A percentile compares a stretch with the other conserved stretches of the same genome.
phyloP scores from a whole-genome alignment of 352 stramenopile species.

The Phytopythium cucurbitacearum region DNA sequence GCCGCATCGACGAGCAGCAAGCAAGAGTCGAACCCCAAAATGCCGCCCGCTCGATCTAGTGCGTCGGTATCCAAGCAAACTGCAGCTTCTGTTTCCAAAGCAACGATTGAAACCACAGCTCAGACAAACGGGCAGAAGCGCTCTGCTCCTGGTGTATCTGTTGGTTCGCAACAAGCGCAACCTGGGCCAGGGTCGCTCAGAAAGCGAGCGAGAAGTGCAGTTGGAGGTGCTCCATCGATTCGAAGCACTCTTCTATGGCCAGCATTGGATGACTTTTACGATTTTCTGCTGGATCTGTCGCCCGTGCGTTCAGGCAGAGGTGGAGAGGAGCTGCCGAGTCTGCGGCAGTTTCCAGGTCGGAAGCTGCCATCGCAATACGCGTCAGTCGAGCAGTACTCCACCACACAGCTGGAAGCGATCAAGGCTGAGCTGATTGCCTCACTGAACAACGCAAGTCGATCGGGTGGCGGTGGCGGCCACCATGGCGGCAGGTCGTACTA shows the following conservation, averaged over 20 bases:
- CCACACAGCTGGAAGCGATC: slow-evolving; percentile 56
- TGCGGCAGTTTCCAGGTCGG: slow-evolving; percentile 23
- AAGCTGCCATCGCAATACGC: slow-evolving; percentile 44
- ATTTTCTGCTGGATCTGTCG: slow-evolving; percentile 63
- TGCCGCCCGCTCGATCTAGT: neutral
- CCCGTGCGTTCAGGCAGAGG: slow-evolving; percentile 35
- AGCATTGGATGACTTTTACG: slow-evolving; percentile 69
- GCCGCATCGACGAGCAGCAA: slow-evolving; percentile 8
- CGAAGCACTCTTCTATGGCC: slow-evolving; percentile 67
- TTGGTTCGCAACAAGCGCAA: neutral
- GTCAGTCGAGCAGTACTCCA: slow-evolving; percentile 50
- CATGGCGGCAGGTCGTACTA: slow-evolving; percentile 12
- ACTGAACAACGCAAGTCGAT: slow-evolving; percentile 35
- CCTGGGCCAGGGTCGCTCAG: too few species aligned
- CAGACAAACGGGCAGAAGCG: too few species aligned
- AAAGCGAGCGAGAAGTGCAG: too few species aligned
- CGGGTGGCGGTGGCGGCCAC: slow-evolving; percentile 28
- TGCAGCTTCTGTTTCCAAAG: too few species aligned
- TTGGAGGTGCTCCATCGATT: neutral
- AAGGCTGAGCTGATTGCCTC: slow-evolving; percentile 63
- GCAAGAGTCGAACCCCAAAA: slow-evolving; percentile 1
- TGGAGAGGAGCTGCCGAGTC: slow-evolving; percentile 20
- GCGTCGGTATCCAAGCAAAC: too few species aligned
- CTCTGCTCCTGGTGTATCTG: neutral
- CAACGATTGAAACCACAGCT: too few species aligned